A percentile compares a stretch with the other conserved stretches of the same genome.
Conservation (phyloP, 1,284 basidiomycete species). For the Puccinia triticina region DNA sequence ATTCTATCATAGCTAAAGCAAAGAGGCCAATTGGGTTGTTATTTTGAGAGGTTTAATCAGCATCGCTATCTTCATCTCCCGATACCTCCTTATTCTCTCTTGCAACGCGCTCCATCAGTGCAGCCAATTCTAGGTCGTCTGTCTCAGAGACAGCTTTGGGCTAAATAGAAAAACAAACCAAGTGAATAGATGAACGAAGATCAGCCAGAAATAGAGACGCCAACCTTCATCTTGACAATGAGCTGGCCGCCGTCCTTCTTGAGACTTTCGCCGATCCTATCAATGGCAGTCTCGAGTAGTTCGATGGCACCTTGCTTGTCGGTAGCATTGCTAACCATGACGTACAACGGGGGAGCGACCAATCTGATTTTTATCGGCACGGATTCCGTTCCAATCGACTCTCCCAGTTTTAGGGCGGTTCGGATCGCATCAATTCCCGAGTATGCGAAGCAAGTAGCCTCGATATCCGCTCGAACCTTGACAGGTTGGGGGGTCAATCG, state of each 20-base stretch:
- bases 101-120: slow-evolving; percentile 88
- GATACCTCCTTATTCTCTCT: slow-evolving; percentile 91
- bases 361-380: slow-evolving; percentile 97
- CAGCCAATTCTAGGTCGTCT: slow-evolving; percentile 90
- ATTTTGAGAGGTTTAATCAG: slow-evolving; percentile 30
- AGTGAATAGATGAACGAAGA: not conserved
- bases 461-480: slow-evolving; percentile 96
- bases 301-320: slow-evolving; percentile 96
- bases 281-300: slow-evolving; percentile 87
- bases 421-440: slow-evolving; percentile 98
- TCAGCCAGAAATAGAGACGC: slow-evolving; percentile 53
- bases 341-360: slow-evolving; percentile 94
- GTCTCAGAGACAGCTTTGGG: slow-evolving; percentile 96
- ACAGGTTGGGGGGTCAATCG: slow-evolving; percentile 97
- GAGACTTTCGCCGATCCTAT: slow-evolving; percentile 82
- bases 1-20: not conserved
- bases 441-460: slow-evolving; percentile 94
- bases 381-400: slow-evolving; percentile 78
- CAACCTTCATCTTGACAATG: slow-evolving; percentile 93
- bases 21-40: not conserved
- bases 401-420: slow-evolving; percentile 84
- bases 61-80: slow-evolving; percentile 70
- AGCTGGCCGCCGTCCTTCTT: slow-evolving; percentile 81
- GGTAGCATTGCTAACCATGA: slow-evolving; percentile 91
- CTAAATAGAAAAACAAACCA: slow-evolving; percentile 62